A percentile compares a stretch with the other conserved stretches of the same genome.
These are phyloP conservation scores for Mallotus nudiflorus DNA, from an alignment of 345 rosid genomes.

Conservation along the genomic window DNA sequence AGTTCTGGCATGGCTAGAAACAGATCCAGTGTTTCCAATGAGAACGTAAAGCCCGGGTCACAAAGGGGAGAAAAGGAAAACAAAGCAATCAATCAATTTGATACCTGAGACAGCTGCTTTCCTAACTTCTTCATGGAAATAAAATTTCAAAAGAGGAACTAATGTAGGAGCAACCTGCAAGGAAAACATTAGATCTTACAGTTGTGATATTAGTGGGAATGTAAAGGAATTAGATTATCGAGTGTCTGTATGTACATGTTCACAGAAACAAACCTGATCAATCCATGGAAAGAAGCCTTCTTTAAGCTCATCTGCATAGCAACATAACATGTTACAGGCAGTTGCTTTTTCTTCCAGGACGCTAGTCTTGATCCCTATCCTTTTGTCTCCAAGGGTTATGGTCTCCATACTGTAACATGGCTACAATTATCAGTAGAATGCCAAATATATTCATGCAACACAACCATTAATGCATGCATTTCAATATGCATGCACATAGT, in stretches of 20 bases:
- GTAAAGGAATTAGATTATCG: not conserved
- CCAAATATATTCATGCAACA: constrained; percentile 5
- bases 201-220: constrained; percentile 5
- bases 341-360: constrained; percentile 99
- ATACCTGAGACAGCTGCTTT: constrained; percentile 99
- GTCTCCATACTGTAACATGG: constrained; percentile 88
- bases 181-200: constrained; percentile 17
- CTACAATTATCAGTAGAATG: constrained; percentile 22
- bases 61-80: constrained; percentile 10
- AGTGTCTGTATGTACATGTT: constrained; percentile 9
- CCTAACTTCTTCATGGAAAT: constrained; percentile 99
- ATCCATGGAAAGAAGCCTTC: constrained; percentile 99
- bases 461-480: not conserved
- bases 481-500: not conserved
- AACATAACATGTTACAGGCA: constrained; percentile 98
- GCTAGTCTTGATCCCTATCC: constrained; percentile 98
- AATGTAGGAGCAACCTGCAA: constrained; percentile 89
- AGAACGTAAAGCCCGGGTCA: not conserved
- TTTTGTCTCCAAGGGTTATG: constrained; percentile 97
- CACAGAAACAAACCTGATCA: constrained; percentile 64
- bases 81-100: not conserved
- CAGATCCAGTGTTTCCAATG: constrained; percentile 8
- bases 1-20: constrained; percentile 96
- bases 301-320: constrained; percentile 98
- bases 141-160: constrained; percentile 96